Conservation (phyloP, 2,329 filamentous ascomycete genomes). For the Aspergillus luchuensis region DNA sequence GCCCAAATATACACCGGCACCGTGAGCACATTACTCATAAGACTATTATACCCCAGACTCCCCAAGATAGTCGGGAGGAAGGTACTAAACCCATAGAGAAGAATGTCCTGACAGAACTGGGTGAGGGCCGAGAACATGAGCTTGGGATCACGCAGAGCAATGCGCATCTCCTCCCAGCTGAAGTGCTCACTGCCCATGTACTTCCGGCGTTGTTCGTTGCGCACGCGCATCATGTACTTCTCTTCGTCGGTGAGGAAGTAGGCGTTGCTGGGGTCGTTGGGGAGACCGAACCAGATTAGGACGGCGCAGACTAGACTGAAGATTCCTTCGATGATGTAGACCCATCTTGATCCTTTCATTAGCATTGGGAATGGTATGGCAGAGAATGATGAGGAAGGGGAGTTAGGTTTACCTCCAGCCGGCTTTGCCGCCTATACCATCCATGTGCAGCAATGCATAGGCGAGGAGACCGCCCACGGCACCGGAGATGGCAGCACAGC, state of each 20-base stretch:
- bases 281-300: slow-evolving; percentile 51
- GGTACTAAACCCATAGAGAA: slow-evolving; percentile 60
- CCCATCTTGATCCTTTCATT: slow-evolving; percentile 32
- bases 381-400: background rate
- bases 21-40: slow-evolving; percentile 57
- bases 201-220: slow-evolving; percentile 47
- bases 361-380: no score
- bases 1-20: slow-evolving; percentile 60
- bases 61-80: slow-evolving; percentile 60
- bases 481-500: slow-evolving; percentile 42
- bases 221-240: slow-evolving; percentile 53
- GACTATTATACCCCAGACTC: slow-evolving; percentile 54
- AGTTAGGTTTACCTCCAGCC: slow-evolving; percentile 49
- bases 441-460: slow-evolving; percentile 47
- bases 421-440: slow-evolving; percentile 47
- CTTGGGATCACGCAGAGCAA: slow-evolving; percentile 54
- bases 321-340: slow-evolving; percentile 55
- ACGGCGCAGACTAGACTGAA: slow-evolving; percentile 48
- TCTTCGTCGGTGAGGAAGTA: slow-evolving; percentile 55
- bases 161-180: slow-evolving; percentile 53
- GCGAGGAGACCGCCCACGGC: slow-evolving; percentile 46
- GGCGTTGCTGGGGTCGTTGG: slow-evolving; percentile 50
- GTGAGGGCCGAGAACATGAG: slow-evolving; percentile 53
- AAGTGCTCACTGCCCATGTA: slow-evolving; percentile 57
- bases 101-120: slow-evolving; percentile 56